phyloP scores from a whole-genome alignment of 768 basidiomycete genomes.

The Rhodotorula sphaerocarpa region DNA sequence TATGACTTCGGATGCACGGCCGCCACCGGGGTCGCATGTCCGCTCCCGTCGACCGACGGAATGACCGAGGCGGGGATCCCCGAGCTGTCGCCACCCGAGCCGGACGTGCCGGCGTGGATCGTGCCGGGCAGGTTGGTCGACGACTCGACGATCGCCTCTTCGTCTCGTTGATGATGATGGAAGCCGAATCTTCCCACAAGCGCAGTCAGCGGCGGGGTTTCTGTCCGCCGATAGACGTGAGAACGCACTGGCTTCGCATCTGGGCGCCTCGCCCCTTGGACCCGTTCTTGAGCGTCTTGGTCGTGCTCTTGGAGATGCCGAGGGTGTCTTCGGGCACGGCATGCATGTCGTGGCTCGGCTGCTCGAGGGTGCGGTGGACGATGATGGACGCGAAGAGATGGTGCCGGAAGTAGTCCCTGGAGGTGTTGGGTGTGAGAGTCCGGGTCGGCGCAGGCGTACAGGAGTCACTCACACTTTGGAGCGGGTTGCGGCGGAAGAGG shows the following conservation, averaged over 20 bases:
- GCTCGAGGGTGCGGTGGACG: conserved; percentile 49
- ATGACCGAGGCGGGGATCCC: neutral
- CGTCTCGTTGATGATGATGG: conserved; percentile 14
- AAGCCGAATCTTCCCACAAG: conserved; percentile 1
- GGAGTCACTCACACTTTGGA: no score
- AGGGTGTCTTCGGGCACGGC: neutral
- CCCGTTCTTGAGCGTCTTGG: conserved; percentile 4
- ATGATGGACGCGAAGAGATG: conserved; percentile 66
- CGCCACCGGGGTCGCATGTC: neutral
- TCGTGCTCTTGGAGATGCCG: neutral
- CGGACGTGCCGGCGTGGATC: neutral
- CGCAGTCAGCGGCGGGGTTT: neutral
- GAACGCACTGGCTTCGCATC: conserved; percentile 2
- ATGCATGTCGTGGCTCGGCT: neutral
- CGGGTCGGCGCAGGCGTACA: no score
- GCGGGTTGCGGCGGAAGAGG: conserved; percentile 52
- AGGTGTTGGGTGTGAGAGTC: no score
- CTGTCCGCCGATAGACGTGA: neutral
- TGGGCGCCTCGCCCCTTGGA: neutral
- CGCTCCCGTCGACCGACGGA: neutral
- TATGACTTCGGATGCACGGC: conserved; percentile 5
- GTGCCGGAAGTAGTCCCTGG: conserved; percentile 62
- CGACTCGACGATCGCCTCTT: conserved; percentile 18
- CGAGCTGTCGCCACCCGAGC: neutral
- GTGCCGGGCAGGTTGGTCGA: neutral